A percentile compares a stretch with the other conserved stretches of the same genome.
These are phyloP conservation scores for Talaromyces amestolkiae DNA, from an alignment of 2,329 filamentous ascomycete species.

Conservation along the genomic window DNA sequence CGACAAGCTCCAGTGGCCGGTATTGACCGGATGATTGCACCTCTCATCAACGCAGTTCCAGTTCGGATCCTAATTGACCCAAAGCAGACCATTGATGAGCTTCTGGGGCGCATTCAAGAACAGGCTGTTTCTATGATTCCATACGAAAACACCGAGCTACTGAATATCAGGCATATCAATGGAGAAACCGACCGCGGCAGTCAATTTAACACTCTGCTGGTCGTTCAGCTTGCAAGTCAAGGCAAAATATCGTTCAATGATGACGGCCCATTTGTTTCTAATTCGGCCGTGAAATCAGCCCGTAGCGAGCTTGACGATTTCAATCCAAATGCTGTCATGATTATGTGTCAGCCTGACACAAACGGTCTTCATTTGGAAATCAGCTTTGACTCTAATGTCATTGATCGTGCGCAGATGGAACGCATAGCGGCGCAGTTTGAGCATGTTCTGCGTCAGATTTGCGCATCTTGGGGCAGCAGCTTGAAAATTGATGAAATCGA, in stretches of 20 bases:
- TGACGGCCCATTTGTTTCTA: background rate
- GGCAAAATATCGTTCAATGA: background rate
- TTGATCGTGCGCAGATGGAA: conserved; percentile 2
- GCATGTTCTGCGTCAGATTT: conserved; percentile 10
- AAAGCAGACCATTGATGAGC: background rate
- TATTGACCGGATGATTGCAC: conserved; percentile 7
- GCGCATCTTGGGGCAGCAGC: background rate
- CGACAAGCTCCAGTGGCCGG: conserved; percentile 2
- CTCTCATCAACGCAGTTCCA: conserved; percentile 6
- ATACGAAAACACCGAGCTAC: conserved; percentile 12
- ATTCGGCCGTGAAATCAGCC: background rate
- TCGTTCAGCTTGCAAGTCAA: conserved; percentile 8
- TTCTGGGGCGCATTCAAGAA: background rate
- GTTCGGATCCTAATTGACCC: background rate
- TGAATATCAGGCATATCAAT: conserved; percentile 6
- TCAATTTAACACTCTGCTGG: conserved; percentile 9
- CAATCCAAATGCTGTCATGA: conserved; percentile 11
- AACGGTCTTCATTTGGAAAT: background rate
- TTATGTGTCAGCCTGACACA: conserved; percentile 1
- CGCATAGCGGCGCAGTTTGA: conserved; percentile 12
- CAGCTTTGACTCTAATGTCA: conserved; percentile 13
- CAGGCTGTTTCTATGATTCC: conserved; percentile 52
- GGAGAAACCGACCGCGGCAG: background rate
- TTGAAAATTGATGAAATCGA: background rate
- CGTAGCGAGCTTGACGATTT: conserved; percentile 8